Percentiles rank a stretch among this genome's conserved stretches.
Evolutionary conservation across 2,329 filamentous ascomycete species (phyloP).

Genomic region (Plenodomus tracheiphilus): DNA sequence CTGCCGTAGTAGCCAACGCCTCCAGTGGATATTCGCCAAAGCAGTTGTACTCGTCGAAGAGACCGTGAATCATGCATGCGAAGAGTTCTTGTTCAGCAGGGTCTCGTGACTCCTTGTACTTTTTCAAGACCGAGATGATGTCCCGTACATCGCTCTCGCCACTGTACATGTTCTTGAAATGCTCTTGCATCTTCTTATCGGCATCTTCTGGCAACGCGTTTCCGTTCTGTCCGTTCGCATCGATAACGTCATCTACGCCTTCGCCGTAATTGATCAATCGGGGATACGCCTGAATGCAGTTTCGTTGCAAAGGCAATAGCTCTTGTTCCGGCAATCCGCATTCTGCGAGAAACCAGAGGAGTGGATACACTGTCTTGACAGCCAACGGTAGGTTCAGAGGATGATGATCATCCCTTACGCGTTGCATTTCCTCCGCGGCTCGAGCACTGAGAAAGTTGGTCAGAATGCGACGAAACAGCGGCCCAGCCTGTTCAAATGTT

Average conservation of each 20-base stretch:
- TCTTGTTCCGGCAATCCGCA: constrained; percentile 63
- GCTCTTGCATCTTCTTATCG: constrained; percentile 91
- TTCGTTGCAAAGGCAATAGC: constrained; percentile 78
- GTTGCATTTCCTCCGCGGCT: constrained; percentile 75
- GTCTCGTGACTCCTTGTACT: constrained; percentile 85
- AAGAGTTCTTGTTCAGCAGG: constrained; percentile 90
- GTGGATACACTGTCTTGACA: constrained; percentile 79
- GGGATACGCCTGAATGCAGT: constrained; percentile 90
- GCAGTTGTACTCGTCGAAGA: constrained; percentile 96
- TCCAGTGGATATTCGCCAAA: constrained; percentile 97
- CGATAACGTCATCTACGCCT: constrained; percentile 88
- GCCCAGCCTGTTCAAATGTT: constrained; percentile 64
- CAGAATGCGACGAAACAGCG: constrained; percentile 71
- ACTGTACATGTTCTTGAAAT: constrained; percentile 98
- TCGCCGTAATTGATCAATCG: constrained; percentile 95
- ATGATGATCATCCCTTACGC: constrained; percentile 70
- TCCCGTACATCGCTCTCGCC: constrained; percentile 84
- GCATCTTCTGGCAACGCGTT: constrained; percentile 79
- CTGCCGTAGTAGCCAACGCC: constrained; percentile 90
- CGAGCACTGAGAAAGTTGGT: constrained; percentile 84
- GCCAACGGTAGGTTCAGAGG: constrained; percentile 74
- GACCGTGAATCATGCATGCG: constrained; percentile 95
- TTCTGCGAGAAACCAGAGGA: constrained; percentile 74
- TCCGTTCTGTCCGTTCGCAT: constrained; percentile 78
- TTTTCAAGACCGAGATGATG: constrained; percentile 80